Conservation (phyloP, 495 filamentous ascomycete genomes). For the Wilcoxina mikolae region DNA sequence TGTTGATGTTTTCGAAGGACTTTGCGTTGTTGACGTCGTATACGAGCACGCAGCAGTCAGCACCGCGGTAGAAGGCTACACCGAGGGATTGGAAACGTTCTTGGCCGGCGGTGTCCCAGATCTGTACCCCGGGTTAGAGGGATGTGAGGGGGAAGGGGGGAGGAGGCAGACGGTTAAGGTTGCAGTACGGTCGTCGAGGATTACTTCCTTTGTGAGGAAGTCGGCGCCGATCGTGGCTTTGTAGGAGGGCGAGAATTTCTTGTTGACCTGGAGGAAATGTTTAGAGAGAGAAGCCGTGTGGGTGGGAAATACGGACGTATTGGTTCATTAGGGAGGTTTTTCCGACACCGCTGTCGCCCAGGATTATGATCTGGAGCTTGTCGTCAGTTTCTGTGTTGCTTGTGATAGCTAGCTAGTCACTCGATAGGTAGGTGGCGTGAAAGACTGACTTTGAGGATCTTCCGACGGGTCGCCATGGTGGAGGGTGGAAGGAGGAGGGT, state of each 20-base stretch:
- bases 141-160: background rate
- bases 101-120: constrained; percentile 97
- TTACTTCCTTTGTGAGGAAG: constrained; percentile 94
- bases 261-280: constrained; percentile 64
- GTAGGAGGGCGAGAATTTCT: constrained; percentile 99
- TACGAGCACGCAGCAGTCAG: constrained; percentile 95
- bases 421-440: background rate
- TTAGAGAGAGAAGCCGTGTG: background rate
- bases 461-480: background rate
- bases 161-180: constrained; percentile 76
- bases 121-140: constrained; percentile 35
- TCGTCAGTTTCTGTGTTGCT: background rate
- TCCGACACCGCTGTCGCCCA: constrained; percentile 94
- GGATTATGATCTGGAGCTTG: constrained; percentile 69
- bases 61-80: constrained; percentile 94
- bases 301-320: constrained; percentile 62
- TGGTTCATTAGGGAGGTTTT: constrained; percentile 99
- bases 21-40: constrained; percentile 99
- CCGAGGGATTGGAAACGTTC: constrained; percentile 96
- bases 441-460: background rate
- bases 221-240: constrained; percentile 98
- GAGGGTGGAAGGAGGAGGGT: background rate
- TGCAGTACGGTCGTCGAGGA: constrained; percentile 91
- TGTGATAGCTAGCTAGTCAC: background rate
- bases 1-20: constrained; percentile 95